phyloP scores from a whole-genome alignment of 768 basidiomycete species.

The Clitopilus hobsonii region DNA sequence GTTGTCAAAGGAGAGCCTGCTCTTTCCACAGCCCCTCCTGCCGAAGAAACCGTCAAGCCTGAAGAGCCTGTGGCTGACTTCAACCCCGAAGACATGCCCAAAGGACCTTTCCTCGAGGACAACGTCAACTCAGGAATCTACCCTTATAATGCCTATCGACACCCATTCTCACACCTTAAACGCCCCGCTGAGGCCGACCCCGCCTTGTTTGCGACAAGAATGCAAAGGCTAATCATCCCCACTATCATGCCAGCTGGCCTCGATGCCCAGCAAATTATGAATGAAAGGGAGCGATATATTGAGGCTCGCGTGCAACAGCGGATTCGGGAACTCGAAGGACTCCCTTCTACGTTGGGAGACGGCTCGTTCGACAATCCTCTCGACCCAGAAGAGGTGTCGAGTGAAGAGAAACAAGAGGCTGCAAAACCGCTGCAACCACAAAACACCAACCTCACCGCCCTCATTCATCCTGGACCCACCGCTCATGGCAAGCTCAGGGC shows the following conservation, averaged over 20 bases:
- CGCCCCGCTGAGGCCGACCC: conserved; percentile 59
- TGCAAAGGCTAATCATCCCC: conserved; percentile 81
- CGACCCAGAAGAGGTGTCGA: conserved; percentile 33
- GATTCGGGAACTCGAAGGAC: conserved; percentile 75
- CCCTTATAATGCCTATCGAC: conserved; percentile 86
- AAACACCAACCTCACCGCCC: conserved; percentile 22
- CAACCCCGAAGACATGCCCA: conserved; percentile 59
- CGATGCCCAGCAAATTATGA: conserved; percentile 86
- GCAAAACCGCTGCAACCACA: conserved; percentile 20
- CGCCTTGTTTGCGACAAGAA: conserved; percentile 59
- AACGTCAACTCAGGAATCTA: conserved; percentile 78
- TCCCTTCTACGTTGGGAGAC: conserved; percentile 79
- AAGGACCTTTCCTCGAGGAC: conserved; percentile 75
- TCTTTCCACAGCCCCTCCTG: conserved; percentile 17
- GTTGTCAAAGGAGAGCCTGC: conserved; percentile 51
- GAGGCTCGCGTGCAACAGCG: conserved; percentile 88
- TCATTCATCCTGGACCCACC: conserved; percentile 53
- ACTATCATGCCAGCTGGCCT: conserved; percentile 88
- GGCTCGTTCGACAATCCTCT: conserved; percentile 54
- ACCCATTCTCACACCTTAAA: conserved; percentile 80
- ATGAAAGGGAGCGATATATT: conserved; percentile 88
- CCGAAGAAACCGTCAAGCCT: conserved; percentile 44
- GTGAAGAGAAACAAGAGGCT: conserved; percentile 41
- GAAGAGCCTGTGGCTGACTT: conserved; percentile 47
- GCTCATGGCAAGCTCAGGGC: conserved; percentile 83